Evolutionary conservation across 495 filamentous ascomycete genomes (phyloP).

Genomic region (Copromyces sp.): DNA sequence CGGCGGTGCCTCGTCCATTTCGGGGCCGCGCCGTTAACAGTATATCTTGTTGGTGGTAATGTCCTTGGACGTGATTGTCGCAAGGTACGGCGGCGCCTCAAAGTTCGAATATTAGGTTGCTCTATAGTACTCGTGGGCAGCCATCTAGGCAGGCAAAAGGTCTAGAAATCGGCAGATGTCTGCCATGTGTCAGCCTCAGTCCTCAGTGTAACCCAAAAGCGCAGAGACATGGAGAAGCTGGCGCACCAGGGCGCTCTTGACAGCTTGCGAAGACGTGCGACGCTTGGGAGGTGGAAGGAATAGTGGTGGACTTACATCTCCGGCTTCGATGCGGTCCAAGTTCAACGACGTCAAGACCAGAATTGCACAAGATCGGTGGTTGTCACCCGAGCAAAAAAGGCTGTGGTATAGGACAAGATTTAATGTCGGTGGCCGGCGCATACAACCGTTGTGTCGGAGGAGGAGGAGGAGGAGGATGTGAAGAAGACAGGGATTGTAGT

Average conservation of each 20-base stretch:
- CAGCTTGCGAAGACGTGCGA: background rate
- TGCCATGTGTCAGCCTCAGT: background rate
- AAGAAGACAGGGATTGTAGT: background rate
- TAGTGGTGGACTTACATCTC: background rate
- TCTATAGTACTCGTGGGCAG: constrained; percentile 25
- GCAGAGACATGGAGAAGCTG: background rate
- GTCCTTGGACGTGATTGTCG: background rate
- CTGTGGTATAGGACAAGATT: background rate
- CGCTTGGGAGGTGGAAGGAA: background rate
- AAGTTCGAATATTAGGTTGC: constrained; percentile 8
- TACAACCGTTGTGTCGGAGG: background rate
- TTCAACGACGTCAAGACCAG: background rate
- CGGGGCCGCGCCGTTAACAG: constrained; percentile 13
- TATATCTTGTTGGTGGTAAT: background rate
- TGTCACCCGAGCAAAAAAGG: background rate
- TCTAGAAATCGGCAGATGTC: constrained; percentile 14
- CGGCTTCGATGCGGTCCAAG: background rate
- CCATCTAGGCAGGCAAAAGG: constrained; percentile 18
- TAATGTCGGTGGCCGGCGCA: background rate
- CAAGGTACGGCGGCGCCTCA: constrained; percentile 11
- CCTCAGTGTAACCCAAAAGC: background rate
- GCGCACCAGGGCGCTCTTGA: background rate
- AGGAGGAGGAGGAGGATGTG: background rate
- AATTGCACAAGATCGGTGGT: background rate
- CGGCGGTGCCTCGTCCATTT: constrained; percentile 40